phyloP scores from a whole-genome alignment of 495 filamentous ascomycete genomes.

The Penicillium parvum region DNA sequence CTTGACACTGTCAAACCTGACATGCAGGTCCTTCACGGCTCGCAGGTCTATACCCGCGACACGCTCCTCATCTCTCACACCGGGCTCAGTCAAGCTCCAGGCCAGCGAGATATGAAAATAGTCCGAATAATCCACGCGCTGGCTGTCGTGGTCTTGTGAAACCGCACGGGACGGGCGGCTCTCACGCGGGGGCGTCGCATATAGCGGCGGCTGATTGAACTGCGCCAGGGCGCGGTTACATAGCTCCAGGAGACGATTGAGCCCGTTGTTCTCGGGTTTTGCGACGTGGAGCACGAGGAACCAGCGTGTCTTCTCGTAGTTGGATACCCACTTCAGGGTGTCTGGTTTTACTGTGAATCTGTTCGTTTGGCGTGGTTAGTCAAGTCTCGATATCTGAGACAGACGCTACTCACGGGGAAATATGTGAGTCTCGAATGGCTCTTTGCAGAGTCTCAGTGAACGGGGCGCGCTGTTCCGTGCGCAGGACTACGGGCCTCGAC shows the following conservation, averaged over 20 bases:
- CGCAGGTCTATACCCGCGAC: conserved; percentile 34
- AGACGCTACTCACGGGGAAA: conserved; percentile 40
- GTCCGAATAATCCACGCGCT: conserved; percentile 34
- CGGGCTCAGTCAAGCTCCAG: conserved; percentile 55
- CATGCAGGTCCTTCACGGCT: conserved; percentile 13
- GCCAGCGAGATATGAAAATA: conserved; percentile 81
- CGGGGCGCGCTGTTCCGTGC: conserved; percentile 56
- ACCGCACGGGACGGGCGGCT: not conserved
- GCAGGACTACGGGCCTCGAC: conserved; percentile 67
- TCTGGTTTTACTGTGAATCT: conserved; percentile 50
- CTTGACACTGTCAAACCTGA: conserved; percentile 50
- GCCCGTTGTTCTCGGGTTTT: conserved; percentile 44
- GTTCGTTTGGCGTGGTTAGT: conserved; percentile 5
- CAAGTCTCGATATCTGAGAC: not conserved
- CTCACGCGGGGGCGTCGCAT: conserved; percentile 33
- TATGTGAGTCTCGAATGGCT: conserved; percentile 34
- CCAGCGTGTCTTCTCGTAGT: conserved; percentile 72
- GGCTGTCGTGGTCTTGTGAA: not conserved
- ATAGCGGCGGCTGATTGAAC: conserved; percentile 71
- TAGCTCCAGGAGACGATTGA: conserved; percentile 59
- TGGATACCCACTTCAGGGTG: conserved; percentile 62
- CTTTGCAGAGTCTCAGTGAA: conserved; percentile 49
- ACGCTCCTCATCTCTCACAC: conserved; percentile 13
- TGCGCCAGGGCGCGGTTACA: conserved; percentile 57
- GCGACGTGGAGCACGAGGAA: conserved; percentile 73